Percentiles rank a stretch among this genome's conserved stretches.
Conservation (phyloP, 73 alveolate genomes). For the Blepharisma stoltei region DNA sequence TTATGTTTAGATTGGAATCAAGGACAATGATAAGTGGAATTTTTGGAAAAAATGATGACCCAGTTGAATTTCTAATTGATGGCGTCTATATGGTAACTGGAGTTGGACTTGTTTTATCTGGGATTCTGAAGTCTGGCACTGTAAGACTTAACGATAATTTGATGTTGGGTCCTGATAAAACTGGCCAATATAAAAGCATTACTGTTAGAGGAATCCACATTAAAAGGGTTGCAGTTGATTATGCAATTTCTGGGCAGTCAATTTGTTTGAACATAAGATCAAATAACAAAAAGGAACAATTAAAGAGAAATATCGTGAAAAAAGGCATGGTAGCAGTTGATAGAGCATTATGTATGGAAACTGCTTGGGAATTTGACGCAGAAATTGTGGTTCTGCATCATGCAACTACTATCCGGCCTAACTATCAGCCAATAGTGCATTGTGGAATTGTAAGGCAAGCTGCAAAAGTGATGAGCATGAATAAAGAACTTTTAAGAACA, state of each 20-base stretch:
- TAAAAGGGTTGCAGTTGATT: slow-evolving; percentile 77
- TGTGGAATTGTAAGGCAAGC: slow-evolving; percentile 92
- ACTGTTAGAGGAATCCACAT: slow-evolving; percentile 80
- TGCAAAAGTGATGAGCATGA: slow-evolving; percentile 76
- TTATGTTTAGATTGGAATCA: slow-evolving; percentile 37
- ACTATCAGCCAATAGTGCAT: slow-evolving; percentile 87
- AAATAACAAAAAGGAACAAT: slow-evolving; percentile 62
- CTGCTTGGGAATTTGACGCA: slow-evolving; percentile 80
- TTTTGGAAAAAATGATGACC: slow-evolving; percentile 68
- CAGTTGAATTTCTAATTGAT: slow-evolving; percentile 84
- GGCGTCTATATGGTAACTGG: slow-evolving; percentile 73
- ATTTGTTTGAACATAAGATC: slow-evolving; percentile 80
- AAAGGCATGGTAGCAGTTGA: slow-evolving; percentile 92
- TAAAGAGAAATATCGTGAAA: slow-evolving; percentile 65
- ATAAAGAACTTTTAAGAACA: slow-evolving; percentile 76
- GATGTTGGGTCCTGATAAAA: slow-evolving; percentile 83
- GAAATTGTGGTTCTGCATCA: slow-evolving; percentile 89
- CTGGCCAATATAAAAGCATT: slow-evolving; percentile 76
- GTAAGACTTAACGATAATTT: slow-evolving; percentile 58
- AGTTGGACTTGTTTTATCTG: slow-evolving; percentile 89
- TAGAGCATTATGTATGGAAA: slow-evolving; percentile 58
- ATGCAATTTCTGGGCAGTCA: slow-evolving; percentile 78
- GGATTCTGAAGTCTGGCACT: slow-evolving; percentile 81
- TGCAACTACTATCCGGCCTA: slow-evolving; percentile 76
- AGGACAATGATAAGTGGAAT: slow-evolving; percentile 51